Evolutionary conservation across 2,329 filamentous ascomycete species (phyloP).

Genomic region (Huntiella savannae): DNA sequence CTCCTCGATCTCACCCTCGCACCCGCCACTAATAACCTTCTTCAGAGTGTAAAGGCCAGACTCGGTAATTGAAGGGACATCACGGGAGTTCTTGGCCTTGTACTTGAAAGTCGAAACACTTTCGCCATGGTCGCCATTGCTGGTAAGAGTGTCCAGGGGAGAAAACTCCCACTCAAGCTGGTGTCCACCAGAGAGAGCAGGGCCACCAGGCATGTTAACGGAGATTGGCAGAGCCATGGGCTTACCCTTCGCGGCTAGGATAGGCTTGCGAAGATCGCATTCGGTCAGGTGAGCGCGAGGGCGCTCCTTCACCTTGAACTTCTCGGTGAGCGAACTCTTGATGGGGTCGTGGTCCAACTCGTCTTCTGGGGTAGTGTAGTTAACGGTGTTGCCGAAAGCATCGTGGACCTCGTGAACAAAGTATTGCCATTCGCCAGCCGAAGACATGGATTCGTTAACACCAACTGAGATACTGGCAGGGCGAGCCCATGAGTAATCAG

Average conservation of each 20-base stretch:
- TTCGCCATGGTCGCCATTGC: conserved; percentile 49
- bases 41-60: conserved; percentile 76
- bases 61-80: conserved; percentile 49
- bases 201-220: conserved; percentile 31
- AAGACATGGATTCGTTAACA: conserved; percentile 73
- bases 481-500: conserved; percentile 57
- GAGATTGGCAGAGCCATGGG: conserved; percentile 46
- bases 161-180: conserved; percentile 68
- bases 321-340: conserved; percentile 47
- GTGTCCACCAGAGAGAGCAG: conserved; percentile 48
- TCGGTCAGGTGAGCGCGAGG: conserved; percentile 52
- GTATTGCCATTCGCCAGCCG: conserved; percentile 70
- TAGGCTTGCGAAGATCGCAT: conserved; percentile 61
- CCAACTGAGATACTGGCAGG: conserved; percentile 58
- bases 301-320: conserved; percentile 71
- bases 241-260: conserved; percentile 66
- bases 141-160: conserved; percentile 47
- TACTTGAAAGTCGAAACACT: conserved; percentile 38
- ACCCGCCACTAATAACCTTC: conserved; percentile 61
- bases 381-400: conserved; percentile 69
- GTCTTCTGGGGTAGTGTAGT: conserved; percentile 47
- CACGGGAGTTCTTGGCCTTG: conserved; percentile 39
- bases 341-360: conserved; percentile 47
- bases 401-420: conserved; percentile 83
- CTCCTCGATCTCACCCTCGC: conserved; percentile 74